Base-by-base conservation (phyloP, 1,139 yeast genomes). In the Zygoascus hellenicus region DNA sequence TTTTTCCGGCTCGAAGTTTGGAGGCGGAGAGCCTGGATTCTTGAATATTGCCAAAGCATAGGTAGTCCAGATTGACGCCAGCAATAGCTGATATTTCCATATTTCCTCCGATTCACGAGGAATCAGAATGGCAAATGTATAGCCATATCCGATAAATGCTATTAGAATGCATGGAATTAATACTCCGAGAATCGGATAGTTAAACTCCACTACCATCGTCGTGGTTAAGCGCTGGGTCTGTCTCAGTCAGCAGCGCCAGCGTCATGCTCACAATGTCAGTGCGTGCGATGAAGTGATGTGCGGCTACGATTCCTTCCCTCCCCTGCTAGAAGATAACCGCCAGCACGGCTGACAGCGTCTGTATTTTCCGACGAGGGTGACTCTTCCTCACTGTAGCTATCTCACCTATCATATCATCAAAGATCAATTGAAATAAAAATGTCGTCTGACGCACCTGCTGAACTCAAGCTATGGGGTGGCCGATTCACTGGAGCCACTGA, bases 401-500 rank as follows among this genome's bases (percentile, higher is more conserved):
- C 9, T 31, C 14, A 31, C 33, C 14, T 9, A n/a, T n/a, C 9
- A n/a, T 4, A 31, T 4, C 33, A 31, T 11, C 14, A 31, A 5
- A 31, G n/a, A 31, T 13, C 33, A 9, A 17, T 22, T 22, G 14
- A 7, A 19, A 17, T n/a, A 19, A 36, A 19, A 36, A 36, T 36
- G 39, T 19, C 17, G 4, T 36, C 39, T 19, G 39, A 36, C 13
- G 39, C 39, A 36, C 39, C 34, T 17, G 38, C 45, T 14, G 70
- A 64, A 68, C 69, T 65, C 55, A 89, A 83, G 67, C 76, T 94
- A 56, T 92, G 99, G 99, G 99, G 99, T 58, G 99, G 99, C 62
- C 81, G 99, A 67, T 92, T 92, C 70, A 92, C 98, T 49, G 97
- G 75, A 43, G 92, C 92, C 54, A 82, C 96, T 19, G 99, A 92